Evolutionary conservation across 768 basidiomycete genomes (phyloP).

Genomic region (Pisolithus albus): DNA sequence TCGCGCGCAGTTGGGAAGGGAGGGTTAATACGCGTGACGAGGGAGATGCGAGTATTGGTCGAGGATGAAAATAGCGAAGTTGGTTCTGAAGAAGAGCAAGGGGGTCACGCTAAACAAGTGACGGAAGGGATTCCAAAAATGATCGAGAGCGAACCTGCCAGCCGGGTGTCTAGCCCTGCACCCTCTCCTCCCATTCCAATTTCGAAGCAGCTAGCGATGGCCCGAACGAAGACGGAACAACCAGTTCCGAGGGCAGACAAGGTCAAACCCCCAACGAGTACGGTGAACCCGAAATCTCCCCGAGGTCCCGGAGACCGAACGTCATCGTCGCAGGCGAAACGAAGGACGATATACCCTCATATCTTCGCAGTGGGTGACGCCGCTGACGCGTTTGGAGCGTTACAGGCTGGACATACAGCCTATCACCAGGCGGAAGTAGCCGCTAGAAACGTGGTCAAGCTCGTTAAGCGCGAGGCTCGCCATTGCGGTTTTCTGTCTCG

Average conservation of each 20-base stretch:
- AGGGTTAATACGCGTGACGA: slow-evolving; percentile 39
- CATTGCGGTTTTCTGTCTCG: background rate
- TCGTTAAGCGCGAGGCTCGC: slow-evolving; percentile 28
- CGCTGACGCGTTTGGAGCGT: slow-evolving; percentile 59
- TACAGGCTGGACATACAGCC: slow-evolving; percentile 53
- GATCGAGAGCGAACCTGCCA: too few relatives aligned
- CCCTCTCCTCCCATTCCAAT: too few relatives aligned
- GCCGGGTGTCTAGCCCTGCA: too few relatives aligned
- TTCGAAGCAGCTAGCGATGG: too few relatives aligned
- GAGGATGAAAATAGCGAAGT: background rate
- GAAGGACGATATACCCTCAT: slow-evolving; percentile 37
- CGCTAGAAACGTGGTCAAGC: slow-evolving; percentile 45
- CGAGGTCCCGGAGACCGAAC: too few relatives aligned
- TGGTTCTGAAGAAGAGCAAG: too few relatives aligned
- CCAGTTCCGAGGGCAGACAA: too few relatives aligned
- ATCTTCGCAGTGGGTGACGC: slow-evolving; percentile 60
- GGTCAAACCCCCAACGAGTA: too few relatives aligned
- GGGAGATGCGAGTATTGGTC: slow-evolving; percentile 42
- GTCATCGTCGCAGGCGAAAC: background rate
- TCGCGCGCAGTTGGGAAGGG: slow-evolving; percentile 32
- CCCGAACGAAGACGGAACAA: too few relatives aligned
- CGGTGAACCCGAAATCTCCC: too few relatives aligned
- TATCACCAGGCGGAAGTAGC: slow-evolving; percentile 48
- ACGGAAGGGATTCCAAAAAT: too few relatives aligned
- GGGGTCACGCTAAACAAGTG: too few relatives aligned